Evolutionary conservation across 345 rosid genomes (phyloP), one percentile per base, ranked within the genome.

Genomic region (Eucalyptus pauciflora): DNA sequence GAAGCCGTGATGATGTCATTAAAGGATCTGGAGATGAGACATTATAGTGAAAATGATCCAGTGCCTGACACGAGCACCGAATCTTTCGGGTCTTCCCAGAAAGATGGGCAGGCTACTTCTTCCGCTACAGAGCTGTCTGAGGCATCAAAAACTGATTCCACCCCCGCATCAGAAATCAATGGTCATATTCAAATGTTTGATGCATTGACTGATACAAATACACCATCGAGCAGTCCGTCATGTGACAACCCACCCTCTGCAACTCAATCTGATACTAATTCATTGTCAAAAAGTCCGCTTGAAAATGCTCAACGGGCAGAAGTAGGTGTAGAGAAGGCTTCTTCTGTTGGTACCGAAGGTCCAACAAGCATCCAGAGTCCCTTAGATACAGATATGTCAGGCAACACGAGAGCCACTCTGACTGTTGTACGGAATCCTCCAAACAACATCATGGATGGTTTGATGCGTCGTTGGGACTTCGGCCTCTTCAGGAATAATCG

Each of bases 1-100:
- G 93, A 90, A 88, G 94, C 94, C 29, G 88, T 93, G 67, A 92
- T 92, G 25, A 90, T 89, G 87, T 93, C 94, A n/a, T 89, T 93
- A 17, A 92, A 90, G 92, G 94, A 92, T 88, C 13, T 91, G 90
- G 91, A 93, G 67, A 41, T 89, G 88, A 91, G 31, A 87, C 90
- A 58, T 43, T 87, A 46, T 18, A 41, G 62, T 50, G 86, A 49
- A 60, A 49, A 50, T 33, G 90, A 86, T 46, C 79, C 71, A 45
- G 37, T 45, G 51, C 88, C 69, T 52, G 58, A 76, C 86, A 71
- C 58, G 79, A 89, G 43, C 60, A 79, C 76, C 5, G 88, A 87
- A 37, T 89, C 88, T n/a, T 17, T 58, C 5, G 86, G 76, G 43
- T 86, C 90, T 31, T 86, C 56, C 10, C 79, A 45, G 80, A 60